Base-by-base conservation (phyloP, 768 basidiomycete species). In the Zangia roseola region DNA sequence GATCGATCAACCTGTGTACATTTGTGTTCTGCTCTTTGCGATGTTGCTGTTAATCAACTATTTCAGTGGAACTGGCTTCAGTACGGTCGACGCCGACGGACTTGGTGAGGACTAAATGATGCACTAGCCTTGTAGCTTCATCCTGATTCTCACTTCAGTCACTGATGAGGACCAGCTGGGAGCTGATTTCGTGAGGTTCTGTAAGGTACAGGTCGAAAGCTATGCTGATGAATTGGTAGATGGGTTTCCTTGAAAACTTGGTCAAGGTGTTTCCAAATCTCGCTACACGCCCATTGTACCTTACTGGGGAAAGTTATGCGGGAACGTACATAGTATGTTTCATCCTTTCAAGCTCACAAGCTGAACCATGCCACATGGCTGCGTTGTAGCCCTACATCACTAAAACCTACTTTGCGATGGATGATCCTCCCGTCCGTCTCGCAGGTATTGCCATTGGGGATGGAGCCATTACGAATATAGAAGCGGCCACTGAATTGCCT, bases 251-350 rank as follows among this genome's bases (percentile, higher is more conserved):
- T 25, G 68, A 65, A 25, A 88, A 88, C 58, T 72, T 88, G 5
- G 83, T 87, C 52, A 82, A 83, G 57, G 81, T 88, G 14, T 89
- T 89, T 61, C 88, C 87, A 3, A 74, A 74, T 54, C 72, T 88
- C 17, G 78, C 78, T 16, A 80, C 70, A 2, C 79, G 88, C 23
- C 86, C 87, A 16, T 69, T 88, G 40, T 68, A 82, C 61, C 59
- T 90, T n/a, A 81, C 81, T 0, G 87, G 87, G 4, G 87, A 88
- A 65, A 85, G 83, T 59, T 88, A 88, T 64, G 80, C 87, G 19
- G 86, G 86, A 21, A 76, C 71, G 41, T 87, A 81, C 55, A 87
- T 88, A 40, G 80, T 81, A 55, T 50, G 79, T 63, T 6, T 38
- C 20, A 20, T 25, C 14, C 20, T 24, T 10, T 25, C 30, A 6